Base-by-base conservation (phyloP, 306 rosid species). In the Carpinus viminea region DNA sequence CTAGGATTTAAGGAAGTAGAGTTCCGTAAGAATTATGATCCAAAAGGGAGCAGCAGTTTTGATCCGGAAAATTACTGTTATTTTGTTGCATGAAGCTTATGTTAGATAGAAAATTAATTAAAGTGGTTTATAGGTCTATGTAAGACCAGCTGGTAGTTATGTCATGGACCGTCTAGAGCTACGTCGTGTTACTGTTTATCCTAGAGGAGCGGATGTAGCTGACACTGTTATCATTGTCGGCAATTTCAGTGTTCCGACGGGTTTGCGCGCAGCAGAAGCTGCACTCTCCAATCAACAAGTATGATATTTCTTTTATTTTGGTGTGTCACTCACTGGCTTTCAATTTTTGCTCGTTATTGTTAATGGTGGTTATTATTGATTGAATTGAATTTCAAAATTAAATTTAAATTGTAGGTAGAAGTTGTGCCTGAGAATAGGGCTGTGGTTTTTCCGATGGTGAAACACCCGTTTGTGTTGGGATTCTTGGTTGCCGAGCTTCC, bases 161-260 rank as follows among this genome's bases (percentile, higher is more conserved):
- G 97, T 95, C 83, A 95, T 95, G 98, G 97, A 95, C 80, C 92
- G 90, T 15, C 87, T 95, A 70, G 98, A 95, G 90, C 86, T 95
- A 57, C 91, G 95, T 78, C 81, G 98, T 74, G 95, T 92, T 73
- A 87, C 87, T 8, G 60, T 89, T 38, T 80, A 78, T 85, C 95
- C 97, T 16, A 86, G 82, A 36, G 86, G 83, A 26, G 83, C 61
- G 66, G 92, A 86, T 80, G 85, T 80, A 2, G 73, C 85, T 2
- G 96, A 85, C 75, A 84, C 92, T 88, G 92, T 92, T 78, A 82
- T 92, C 68, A 84, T 95, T 55, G 91, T 91, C 7, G 92, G 93
- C 47, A 91, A 89, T 72, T 95, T 95, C 57, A 80, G 82, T 68
- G 79, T 91, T 53, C 89, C 97, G 1, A 84, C 93, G 0, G 98